Base-by-base conservation (phyloP, 108 stramenopile genomes). In the Cyclotella baltica region DNA sequence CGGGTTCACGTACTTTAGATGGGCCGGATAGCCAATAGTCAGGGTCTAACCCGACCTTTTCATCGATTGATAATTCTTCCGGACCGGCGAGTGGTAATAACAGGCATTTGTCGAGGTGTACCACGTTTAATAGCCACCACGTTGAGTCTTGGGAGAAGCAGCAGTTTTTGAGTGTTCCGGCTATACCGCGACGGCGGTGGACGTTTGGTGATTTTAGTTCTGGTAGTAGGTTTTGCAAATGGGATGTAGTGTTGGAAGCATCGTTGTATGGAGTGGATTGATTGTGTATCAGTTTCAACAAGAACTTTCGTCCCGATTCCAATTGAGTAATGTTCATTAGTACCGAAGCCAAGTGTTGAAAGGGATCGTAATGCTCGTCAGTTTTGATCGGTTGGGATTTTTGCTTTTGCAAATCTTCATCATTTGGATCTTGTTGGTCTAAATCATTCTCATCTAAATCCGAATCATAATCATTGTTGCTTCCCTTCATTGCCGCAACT, bases 1-100 rank as follows among this genome's bases (percentile, higher is more conserved):
- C 92, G 6, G 90, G 50, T 66, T 96, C 96, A 6, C 96, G 83
- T 47, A 72, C 75, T 70, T 92, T 90, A 64, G 88, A 85, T 0
- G 92, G 92, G n/a, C 96, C 96, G 28, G 79, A 72, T 52, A 96
- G 52, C 96, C 96, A 96, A 67, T 92, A 83, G 62, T 93, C 91
- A 16, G 96, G 96, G 78, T 94, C 90, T 66, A 96, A 78, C 0
- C 92, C 92, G 28, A 86, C 74, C 76, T 93, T 96, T 78, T 96
- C 96, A 43, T 94, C 91, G 2, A 93, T 53, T 52, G 87, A 82
- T 28, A 96, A 70, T 84, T 92, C 93, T 78, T 96, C 96, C 9
- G 96, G 93, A 4, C 96, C 96, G 9, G 86, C 89, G 36, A 96
- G 84, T 19, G 93, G 89, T 29, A 88, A 75, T 36, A 94, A 69